Evolutionary conservation across 106 monocot genomes (phyloP).

Genomic region (Dendrobium nobile): DNA sequence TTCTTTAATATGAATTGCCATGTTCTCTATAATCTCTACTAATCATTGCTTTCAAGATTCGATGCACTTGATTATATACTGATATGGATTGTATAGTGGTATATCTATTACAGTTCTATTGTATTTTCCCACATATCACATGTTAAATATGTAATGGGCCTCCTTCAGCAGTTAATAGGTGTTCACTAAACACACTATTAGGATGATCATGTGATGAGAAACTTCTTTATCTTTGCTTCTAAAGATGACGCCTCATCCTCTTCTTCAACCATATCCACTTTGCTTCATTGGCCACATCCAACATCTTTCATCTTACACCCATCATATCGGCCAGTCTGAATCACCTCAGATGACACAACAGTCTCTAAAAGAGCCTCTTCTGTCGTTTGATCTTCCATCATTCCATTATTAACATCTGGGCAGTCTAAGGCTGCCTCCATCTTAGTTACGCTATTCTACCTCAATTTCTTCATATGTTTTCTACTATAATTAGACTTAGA

Average conservation of each 20-base stretch:
- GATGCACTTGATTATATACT: no score
- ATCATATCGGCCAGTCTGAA: neutral
- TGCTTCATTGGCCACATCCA: neutral
- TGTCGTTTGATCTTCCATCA: neutral
- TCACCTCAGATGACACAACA: neutral
- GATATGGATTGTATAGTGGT: no score
- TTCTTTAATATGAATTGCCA: no score
- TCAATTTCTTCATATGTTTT: slow-evolving; percentile 27
- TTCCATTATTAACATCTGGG: neutral
- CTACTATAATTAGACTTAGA: slow-evolving; percentile 13
- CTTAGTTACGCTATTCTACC: slow-evolving; percentile 8
- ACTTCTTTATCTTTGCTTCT: slow-evolving; percentile 2
- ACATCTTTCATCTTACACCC: no score
- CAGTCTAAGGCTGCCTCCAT: slow-evolving; percentile 18
- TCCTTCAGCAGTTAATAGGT: no score
- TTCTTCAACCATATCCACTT: neutral
- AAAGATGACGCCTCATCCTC: neutral
- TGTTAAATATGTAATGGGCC: no score
- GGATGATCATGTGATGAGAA: neutral
- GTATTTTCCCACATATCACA: no score
- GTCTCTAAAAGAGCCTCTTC: neutral
- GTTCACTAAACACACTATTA: no score
- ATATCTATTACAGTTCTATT: no score
- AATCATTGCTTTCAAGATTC: no score
- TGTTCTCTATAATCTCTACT: no score